Evolutionary conservation across 1,139 yeast species (phyloP).

Genomic region (Hanseniaspora uvarum): DNA sequence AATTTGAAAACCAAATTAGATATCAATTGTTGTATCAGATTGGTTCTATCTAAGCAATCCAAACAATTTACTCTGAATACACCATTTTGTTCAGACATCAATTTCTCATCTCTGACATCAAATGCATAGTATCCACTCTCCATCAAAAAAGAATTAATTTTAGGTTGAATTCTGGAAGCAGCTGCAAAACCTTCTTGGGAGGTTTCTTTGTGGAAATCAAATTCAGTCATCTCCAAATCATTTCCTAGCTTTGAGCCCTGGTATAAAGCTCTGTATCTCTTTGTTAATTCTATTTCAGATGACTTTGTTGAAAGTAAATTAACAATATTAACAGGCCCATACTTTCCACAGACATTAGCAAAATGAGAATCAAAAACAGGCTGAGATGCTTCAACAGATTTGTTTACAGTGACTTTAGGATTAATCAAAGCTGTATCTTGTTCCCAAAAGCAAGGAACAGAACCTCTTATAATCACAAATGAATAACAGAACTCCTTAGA

Average conservation of each 20-base stretch:
- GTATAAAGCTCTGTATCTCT: constrained; percentile 52
- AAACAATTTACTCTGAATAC: constrained; percentile 85
- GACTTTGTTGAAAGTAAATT: constrained; percentile 73
- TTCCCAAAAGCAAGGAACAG: constrained; percentile 96
- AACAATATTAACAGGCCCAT: constrained; percentile 79
- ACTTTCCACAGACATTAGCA: constrained; percentile 53
- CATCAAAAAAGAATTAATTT: constrained; percentile 53
- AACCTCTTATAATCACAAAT: constrained; percentile 81
- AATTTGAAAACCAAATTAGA: constrained; percentile 56
- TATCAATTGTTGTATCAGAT: constrained; percentile 80
- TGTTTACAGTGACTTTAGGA: constrained; percentile 76
- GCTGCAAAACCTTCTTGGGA: constrained; percentile 79
- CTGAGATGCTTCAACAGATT: constrained; percentile 86
- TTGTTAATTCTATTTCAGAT: constrained; percentile 63
- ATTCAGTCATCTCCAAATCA: constrained; percentile 58
- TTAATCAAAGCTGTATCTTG: constrained; percentile 78
- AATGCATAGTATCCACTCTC: constrained; percentile 74
- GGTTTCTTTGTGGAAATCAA: constrained; percentile 91
- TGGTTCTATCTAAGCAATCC: constrained; percentile 92
- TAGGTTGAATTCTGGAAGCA: constrained; percentile 60
- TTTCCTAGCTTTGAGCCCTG: constrained; percentile 34
- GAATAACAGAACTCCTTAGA: constrained; percentile 54
- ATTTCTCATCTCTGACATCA: constrained; percentile 40
- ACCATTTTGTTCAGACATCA: constrained; percentile 71
- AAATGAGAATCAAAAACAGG: constrained; percentile 82